Evolutionary conservation across 345 rosid species (phyloP), one percentile per base, ranked within the genome.

Genomic region (Hibiscus syriacus): DNA sequence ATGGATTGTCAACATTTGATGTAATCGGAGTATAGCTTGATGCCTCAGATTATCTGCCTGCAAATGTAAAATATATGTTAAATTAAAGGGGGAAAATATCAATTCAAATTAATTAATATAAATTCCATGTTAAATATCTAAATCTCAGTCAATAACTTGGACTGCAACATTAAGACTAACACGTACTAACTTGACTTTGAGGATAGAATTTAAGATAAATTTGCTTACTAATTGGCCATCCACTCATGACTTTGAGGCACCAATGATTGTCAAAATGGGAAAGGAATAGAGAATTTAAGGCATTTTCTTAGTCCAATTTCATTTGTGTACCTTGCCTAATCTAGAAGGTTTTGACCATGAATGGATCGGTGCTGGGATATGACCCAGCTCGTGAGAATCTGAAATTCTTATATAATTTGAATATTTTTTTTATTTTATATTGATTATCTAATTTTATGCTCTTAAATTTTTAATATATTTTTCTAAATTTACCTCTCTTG

Each of bases 41-140:
- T 86, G 96, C 82, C 99, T 92, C 88, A 95, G 53, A 77, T 86
- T 81, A 75, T 95, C 99, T 17, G 94, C 99, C 99, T 95, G 98
- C n/a, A n/a, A n/a, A n/a, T n/a, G n/a, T n/a, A n/a, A n/a, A n/a
- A n/a, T n/a, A n/a, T n/a, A n/a, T n/a, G n/a, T n/a, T n/a, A n/a
- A n/a, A n/a, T n/a, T n/a, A n/a, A n/a, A n/a, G n/a, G n/a, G n/a
- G n/a, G n/a, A n/a, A n/a, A n/a, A n/a, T n/a, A n/a, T n/a, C n/a
- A n/a, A n/a, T n/a, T n/a, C n/a, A n/a, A n/a, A n/a, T n/a, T n/a
- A n/a, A n/a, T n/a, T n/a, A n/a, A n/a, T n/a, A n/a, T n/a, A n/a
- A n/a, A n/a, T n/a, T n/a, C n/a, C n/a, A n/a, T n/a, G n/a, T n/a
- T 29, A 56, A 16, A 27, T 5, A 27, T 3, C 5, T 53, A 53